phyloP scores from a whole-genome alignment of 73 alveolate genomes.

The Paraurostyla sp. region DNA sequence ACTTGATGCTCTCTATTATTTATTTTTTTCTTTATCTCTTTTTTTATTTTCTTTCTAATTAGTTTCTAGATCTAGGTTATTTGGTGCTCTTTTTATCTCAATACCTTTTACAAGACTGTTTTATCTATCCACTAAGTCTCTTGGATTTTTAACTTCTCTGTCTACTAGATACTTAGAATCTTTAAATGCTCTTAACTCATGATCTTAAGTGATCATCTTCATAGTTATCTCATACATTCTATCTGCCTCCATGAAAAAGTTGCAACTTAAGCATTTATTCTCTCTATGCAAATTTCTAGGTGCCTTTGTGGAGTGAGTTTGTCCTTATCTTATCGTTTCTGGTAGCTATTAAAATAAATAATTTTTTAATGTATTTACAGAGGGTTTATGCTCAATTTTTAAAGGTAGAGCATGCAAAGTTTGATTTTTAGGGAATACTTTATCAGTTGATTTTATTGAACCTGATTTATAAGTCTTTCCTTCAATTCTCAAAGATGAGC shows the following conservation, averaged over 20 bases:
- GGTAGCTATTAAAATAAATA: not conserved
- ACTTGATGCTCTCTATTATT: slow-evolving; percentile 14
- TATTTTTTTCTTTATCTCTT: not conserved
- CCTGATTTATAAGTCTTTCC: slow-evolving; percentile 18
- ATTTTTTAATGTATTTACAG: not conserved
- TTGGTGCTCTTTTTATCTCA: slow-evolving; percentile 18
- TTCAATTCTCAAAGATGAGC: slow-evolving; percentile 83
- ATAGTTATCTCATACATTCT: slow-evolving; percentile 42
- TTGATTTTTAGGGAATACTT: not conserved
- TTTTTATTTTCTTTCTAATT: not conserved
- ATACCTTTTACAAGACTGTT: slow-evolving; percentile 12
- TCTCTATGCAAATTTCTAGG: slow-evolving; percentile 48
- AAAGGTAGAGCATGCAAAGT: slow-evolving; percentile 31
- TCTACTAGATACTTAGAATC: not conserved
- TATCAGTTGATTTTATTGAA: not conserved
- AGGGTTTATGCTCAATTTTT: slow-evolving; percentile 37
- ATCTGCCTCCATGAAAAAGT: slow-evolving; percentile 28
- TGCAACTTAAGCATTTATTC: slow-evolving; percentile 39
- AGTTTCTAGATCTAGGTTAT: not conserved
- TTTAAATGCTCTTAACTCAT: slow-evolving; percentile 26
- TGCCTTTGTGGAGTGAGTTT: slow-evolving; percentile 16
- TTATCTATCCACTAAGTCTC: slow-evolving; percentile 16
- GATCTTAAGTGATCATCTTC: slow-evolving; percentile 8
- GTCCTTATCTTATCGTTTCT: not conserved
- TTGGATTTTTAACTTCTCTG: slow-evolving; percentile 39